Evolutionary conservation across 1,284 basidiomycete genomes (phyloP), one percentile per base, ranked within the genome.

Genomic region (Thelephora terrestris): DNA sequence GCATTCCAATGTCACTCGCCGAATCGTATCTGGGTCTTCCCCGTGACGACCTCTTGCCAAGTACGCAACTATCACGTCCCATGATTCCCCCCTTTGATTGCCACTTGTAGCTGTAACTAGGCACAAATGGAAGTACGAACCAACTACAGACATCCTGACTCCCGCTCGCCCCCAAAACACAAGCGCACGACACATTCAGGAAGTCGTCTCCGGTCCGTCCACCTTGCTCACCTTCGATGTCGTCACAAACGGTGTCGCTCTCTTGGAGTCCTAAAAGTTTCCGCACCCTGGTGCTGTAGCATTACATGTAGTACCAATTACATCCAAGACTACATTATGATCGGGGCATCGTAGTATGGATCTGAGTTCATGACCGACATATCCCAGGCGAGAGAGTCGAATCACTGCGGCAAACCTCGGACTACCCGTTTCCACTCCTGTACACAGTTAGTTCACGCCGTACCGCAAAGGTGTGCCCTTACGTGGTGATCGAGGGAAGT

Each of bases 401-500:
- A 18, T 42, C 39, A 42, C 39, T 21, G 39, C 9, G 39, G 39
- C 16, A 42, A 5, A 16, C 18, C 12, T 23, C 39, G 39, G 32
- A 47, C 59, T 36, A 65, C 52, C 12, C 59, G 57, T 46, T 67
- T 68, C 66, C 66, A 68, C 36, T 64, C 54, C 64, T 66, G 50
- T 10, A 16, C 27, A 36, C 43, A n/a, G 29, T 44, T 21, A 18
- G 20, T 21, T 39, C 23, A 18, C 32, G 25, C 20, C 7, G 7
- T 7, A 47, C 2, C 21, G 24, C 24, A 24, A 27, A 18, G 10
- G 23, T 6, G n/a, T 20, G 39, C 4, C 52, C 56, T 49, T 38
- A 83, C 83, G 68, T 79, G 79, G 53, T 87, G 83, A 44, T 71
- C 66, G 9, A 84, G 59, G 2, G 66, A 68, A 45, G 71, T 69